phyloP scores from a whole-genome alignment of 2,329 filamentous ascomycete genomes.

The Penicillium italicum region DNA sequence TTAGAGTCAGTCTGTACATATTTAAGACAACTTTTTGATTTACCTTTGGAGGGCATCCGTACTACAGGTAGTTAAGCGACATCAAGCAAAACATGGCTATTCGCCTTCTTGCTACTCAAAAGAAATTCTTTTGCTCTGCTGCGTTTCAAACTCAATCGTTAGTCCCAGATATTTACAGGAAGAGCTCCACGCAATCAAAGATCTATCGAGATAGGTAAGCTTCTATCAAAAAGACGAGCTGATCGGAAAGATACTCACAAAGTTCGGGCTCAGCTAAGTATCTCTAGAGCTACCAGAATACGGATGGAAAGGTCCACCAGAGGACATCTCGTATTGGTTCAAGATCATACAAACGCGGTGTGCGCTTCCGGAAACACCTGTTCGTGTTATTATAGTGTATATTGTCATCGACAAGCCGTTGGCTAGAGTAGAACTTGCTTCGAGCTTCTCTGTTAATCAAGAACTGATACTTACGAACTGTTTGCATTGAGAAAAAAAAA shows the following conservation, averaged over 20 bases:
- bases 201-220: constrained; percentile 14
- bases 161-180: constrained; percentile 16
- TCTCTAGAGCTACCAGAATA: constrained; percentile 56
- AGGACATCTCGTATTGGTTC: constrained; percentile 57
- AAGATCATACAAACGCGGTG: constrained; percentile 61
- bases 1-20: not conserved
- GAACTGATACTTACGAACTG: constrained; percentile 36
- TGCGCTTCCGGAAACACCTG: constrained; percentile 33
- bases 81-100: not conserved
- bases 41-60: not conserved
- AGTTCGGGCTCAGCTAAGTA: constrained; percentile 57
- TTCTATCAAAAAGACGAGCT: not conserved
- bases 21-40: not conserved
- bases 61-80: not conserved
- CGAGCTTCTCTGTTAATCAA: constrained; percentile 60
- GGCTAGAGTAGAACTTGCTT: constrained; percentile 66
- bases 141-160: too few species aligned
- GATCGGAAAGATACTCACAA: constrained; percentile 26
- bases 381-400: constrained; percentile 51
- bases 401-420: constrained; percentile 67
- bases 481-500: not conserved
- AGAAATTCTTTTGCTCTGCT: not conserved
- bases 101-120: not conserved
- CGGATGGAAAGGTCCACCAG: constrained; percentile 64
- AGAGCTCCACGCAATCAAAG: constrained; percentile 32